Conservation (phyloP, 768 basidiomycete genomes). For the Boletus rubroflammeus region DNA sequence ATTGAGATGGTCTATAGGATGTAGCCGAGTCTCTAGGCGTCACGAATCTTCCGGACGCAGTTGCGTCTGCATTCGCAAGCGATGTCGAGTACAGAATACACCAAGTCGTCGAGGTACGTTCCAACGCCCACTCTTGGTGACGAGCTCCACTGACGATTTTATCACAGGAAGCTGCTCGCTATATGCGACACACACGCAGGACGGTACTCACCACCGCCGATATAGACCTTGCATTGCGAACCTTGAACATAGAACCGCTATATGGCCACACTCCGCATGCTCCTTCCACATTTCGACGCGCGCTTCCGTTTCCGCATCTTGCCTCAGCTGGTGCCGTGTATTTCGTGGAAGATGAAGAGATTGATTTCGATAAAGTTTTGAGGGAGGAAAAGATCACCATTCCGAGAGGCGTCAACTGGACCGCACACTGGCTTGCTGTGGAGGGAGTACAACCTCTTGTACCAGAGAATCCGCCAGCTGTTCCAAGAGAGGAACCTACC, state of each 20-base stretch:
- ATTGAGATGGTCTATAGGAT: conserved; percentile 52
- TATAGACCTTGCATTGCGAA: conserved; percentile 90
- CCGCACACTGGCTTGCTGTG: conserved; percentile 97
- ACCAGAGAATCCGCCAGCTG: conserved; percentile 89
- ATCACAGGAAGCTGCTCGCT: conserved; percentile 84
- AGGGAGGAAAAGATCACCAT: conserved; percentile 81
- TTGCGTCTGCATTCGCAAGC: conserved; percentile 83
- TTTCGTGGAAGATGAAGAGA: conserved; percentile 95
- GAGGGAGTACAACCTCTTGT: conserved; percentile 98
- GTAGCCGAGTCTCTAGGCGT: conserved; percentile 86
- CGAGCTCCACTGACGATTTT: not conserved
- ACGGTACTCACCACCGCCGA: conserved; percentile 88
- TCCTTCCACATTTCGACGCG: conserved; percentile 39
- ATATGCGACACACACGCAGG: conserved; percentile 91
- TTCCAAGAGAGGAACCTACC: conserved; percentile 52
- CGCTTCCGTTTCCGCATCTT: conserved; percentile 43
- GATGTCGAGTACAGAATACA: conserved; percentile 97
- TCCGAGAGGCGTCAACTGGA: conserved; percentile 81
- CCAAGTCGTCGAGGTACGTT: conserved; percentile 82
- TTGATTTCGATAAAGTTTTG: conserved; percentile 90
- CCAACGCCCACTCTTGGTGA: not conserved
- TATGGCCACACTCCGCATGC: conserved; percentile 53
- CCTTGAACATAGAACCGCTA: conserved; percentile 93
- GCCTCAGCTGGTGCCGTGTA: conserved; percentile 69
- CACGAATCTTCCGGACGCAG: conserved; percentile 65